Evolutionary conservation across 1,284 basidiomycete species (phyloP).

Genomic region (Apiotrichum mycotoxinovorans): DNA sequence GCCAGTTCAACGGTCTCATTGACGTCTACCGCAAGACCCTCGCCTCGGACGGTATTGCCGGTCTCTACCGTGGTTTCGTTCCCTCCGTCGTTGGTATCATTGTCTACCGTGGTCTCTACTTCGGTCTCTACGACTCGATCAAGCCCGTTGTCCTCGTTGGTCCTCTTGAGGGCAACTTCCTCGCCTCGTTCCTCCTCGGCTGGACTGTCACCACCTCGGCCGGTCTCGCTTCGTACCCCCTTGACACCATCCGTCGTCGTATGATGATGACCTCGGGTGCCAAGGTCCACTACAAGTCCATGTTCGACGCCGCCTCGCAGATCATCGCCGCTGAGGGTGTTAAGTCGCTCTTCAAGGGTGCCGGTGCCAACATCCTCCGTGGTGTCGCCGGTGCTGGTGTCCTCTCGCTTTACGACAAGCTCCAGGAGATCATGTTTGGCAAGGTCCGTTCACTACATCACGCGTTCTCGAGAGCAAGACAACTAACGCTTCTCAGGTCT

Average conservation of each 20-base stretch:
- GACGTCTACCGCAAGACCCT: constrained; percentile 92
- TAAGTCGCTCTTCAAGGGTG: constrained; percentile 60
- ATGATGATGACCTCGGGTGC: constrained; percentile 91
- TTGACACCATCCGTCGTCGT: constrained; percentile 92
- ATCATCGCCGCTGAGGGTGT: constrained; percentile 60
- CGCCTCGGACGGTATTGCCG: constrained; percentile 78
- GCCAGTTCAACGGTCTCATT: constrained; percentile 90
- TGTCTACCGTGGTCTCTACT: constrained; percentile 77
- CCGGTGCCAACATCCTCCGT: constrained; percentile 59
- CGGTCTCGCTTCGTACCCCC: constrained; percentile 91
- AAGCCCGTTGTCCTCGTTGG: constrained; percentile 90
- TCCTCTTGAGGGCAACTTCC: constrained; percentile 79
- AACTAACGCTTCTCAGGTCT: constrained; percentile 73
- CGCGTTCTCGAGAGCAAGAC: constrained; percentile 26
- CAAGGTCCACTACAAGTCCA: constrained; percentile 56
- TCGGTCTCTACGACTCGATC: constrained; percentile 89
- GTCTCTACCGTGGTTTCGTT: constrained; percentile 92
- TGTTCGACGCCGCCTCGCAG: constrained; percentile 62
- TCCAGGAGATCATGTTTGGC: no score
- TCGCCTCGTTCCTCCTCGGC: constrained; percentile 84
- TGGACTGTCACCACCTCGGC: constrained; percentile 95
- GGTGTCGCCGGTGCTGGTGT: constrained; percentile 71
- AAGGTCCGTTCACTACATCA: no score
- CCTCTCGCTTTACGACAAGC: constrained; percentile 62
- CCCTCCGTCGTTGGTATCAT: constrained; percentile 93